Conservation (phyloP, 306 rosid genomes). For the Inga leiocalycina region DNA sequence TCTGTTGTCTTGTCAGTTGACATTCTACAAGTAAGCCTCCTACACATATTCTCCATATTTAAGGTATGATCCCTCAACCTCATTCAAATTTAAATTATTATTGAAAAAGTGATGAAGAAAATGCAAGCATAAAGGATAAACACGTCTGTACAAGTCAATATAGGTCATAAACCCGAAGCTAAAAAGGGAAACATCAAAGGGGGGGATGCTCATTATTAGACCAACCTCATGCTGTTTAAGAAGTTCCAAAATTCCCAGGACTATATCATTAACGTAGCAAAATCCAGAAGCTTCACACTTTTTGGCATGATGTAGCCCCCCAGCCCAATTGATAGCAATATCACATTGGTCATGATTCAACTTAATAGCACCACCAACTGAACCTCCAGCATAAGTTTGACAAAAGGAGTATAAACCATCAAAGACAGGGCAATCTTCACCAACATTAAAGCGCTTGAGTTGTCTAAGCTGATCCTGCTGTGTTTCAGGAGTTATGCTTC, state of each 20-base stretch:
- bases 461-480: constrained; percentile 92
- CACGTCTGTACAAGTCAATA: not conserved
- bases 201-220: not conserved
- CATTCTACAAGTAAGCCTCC: not conserved
- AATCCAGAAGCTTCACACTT: constrained; percentile 93
- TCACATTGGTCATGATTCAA: constrained; percentile 79
- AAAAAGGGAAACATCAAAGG: constrained; percentile 3
- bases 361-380: constrained; percentile 93
- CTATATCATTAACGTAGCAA: constrained; percentile 88
- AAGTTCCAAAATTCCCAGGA: constrained; percentile 82
- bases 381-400: constrained; percentile 90
- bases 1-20: not conserved
- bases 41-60: not conserved
- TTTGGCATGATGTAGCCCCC: constrained; percentile 89
- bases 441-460: constrained; percentile 88
- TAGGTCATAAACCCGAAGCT: not conserved
- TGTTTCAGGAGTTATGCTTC: constrained; percentile 79
- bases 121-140: not conserved
- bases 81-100: not conserved
- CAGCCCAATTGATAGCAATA: constrained; percentile 90
- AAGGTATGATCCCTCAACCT: not conserved
- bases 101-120: not conserved
- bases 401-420: constrained; percentile 85
- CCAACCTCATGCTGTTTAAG: constrained; percentile 84
- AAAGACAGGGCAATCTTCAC: constrained; percentile 88